Base-by-base conservation (phyloP, 1,139 yeast genomes). In the Scheffersomyces quercinus region DNA sequence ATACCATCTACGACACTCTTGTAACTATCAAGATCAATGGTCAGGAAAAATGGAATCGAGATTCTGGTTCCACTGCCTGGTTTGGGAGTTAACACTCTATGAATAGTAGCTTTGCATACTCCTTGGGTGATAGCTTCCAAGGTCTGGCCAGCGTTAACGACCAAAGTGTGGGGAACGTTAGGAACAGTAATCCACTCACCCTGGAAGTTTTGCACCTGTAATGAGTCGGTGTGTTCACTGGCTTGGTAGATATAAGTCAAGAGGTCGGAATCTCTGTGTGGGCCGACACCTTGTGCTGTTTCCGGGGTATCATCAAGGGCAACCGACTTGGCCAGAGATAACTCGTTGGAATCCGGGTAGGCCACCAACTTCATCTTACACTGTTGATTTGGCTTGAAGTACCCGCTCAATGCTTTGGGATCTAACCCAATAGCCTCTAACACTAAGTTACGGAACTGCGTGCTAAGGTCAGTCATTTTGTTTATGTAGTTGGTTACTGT, bases 211-310 rank as follows among this genome's bases (percentile, higher is more conserved):
- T 82, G 79, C 3, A 83, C 88, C 54, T 84, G 85, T 16, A 84
- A 67, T 1, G 86, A 82, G 41, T 64, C 53, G 6, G 52, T 41
- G 44, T 76, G 77, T 37, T 70, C 65, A 0, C 81, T 71, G 2
- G 77, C 88, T 55, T 83, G 88, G 52, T 70, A 78, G 12, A 83
- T 82, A 54, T 74, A 79, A 0, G 88, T 82, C 37, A 83, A 55
- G 51, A 83, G 69, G 47, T 82, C 87, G n/a, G 83, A 78, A 54
- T 83, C 89, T 51, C 87, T 75, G 56, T 84, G 89, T 2, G 87
- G 85, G 1, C 90, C 89, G 30, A 79, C 83, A 2, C 89, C 88
- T 57, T 83, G 88, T 24, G 66, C 65, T 6, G 76, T 68, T n/a
- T 67, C 51, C 35, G 76, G 75, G 11, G 70, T 67, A 42, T 78